Percentiles rank a stretch among this genome's conserved stretches.
phyloP scores from a whole-genome alignment of 108 stramenopile genomes.

The Cyclostephanos invisitatus region DNA sequence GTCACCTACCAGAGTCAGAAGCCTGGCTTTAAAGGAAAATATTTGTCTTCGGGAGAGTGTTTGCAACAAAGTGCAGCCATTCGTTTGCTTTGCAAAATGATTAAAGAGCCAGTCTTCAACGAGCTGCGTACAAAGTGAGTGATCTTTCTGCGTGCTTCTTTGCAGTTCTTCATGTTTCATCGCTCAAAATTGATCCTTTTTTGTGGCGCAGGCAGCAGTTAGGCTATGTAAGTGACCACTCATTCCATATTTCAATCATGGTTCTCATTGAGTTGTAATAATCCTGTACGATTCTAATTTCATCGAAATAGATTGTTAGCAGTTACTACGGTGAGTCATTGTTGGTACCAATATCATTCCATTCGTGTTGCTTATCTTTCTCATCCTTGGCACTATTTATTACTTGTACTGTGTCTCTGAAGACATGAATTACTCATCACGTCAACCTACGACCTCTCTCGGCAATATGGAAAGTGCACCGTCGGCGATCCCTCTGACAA shows the following conservation, averaged over 20 bases:
- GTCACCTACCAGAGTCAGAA: conserved; percentile 74
- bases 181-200: too few species aligned
- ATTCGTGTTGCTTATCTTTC: too few species aligned
- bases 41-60: conserved; percentile 61
- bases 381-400: too few species aligned
- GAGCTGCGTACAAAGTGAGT: conserved; percentile 82
- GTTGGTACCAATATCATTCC: too few species aligned
- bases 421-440: conserved; percentile 62
- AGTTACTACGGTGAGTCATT: conserved; percentile 47
- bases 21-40: conserved; percentile 68
- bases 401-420: too few species aligned
- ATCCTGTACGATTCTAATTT: neutral
- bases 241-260: too few species aligned
- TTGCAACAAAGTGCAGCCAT: conserved; percentile 69
- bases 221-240: too few species aligned
- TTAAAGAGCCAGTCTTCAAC: conserved; percentile 86
- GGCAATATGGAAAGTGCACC: neutral
- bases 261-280: neutral
- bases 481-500: conserved; percentile 35
- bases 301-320: conserved; percentile 61
- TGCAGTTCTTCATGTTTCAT: neutral
- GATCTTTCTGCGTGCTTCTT: conserved; percentile 44
- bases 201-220: too few species aligned
- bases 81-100: conserved; percentile 72
- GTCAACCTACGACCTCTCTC: conserved; percentile 3